These are phyloP conservation scores for Talaromyces islandicus DNA, from an alignment of 2,329 filamentous ascomycete genomes.

Conservation along the genomic window DNA sequence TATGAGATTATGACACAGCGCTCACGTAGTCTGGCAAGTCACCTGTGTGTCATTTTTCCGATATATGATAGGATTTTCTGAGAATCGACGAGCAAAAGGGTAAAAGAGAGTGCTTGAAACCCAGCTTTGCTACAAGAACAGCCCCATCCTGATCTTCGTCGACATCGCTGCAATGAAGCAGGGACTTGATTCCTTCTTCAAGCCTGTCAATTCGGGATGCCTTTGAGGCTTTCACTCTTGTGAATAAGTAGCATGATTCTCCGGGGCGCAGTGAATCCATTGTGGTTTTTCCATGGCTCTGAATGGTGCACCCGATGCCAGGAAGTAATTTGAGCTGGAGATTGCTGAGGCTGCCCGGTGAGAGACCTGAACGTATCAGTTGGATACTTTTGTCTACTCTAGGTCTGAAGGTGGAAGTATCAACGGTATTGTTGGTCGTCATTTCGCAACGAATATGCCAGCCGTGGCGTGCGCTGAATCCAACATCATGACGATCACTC, in stretches of 20 bases:
- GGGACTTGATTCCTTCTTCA: slow-evolving; percentile 3
- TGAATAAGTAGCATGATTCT: slow-evolving; percentile 3
- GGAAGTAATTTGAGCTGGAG: slow-evolving; percentile 1
- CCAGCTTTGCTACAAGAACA: slow-evolving; percentile 1
- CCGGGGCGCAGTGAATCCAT: slow-evolving; percentile 6
- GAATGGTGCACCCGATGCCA: not conserved
- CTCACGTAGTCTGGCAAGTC: not conserved
- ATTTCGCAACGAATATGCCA: slow-evolving; percentile 5
- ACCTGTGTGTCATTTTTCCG: not conserved
- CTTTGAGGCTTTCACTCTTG: not conserved
- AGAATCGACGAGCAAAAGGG: slow-evolving; percentile 2
- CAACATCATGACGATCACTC: not conserved
- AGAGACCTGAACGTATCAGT: slow-evolving; percentile 4
- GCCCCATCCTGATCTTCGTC: not conserved
- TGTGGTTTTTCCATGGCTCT: not conserved
- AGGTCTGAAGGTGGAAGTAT: not conserved
- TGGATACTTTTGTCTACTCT: slow-evolving; percentile 1
- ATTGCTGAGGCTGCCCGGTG: not conserved
- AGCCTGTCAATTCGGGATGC: not conserved
- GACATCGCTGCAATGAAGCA: not conserved
- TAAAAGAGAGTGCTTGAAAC: slow-evolving; percentile 5
- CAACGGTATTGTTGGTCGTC: not conserved
- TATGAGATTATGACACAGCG: not conserved
- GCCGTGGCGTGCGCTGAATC: not conserved
- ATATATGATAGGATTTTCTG: not conserved